Evolutionary conservation across 1,139 yeast species (phyloP).

Genomic region (Pichia sp.): DNA sequence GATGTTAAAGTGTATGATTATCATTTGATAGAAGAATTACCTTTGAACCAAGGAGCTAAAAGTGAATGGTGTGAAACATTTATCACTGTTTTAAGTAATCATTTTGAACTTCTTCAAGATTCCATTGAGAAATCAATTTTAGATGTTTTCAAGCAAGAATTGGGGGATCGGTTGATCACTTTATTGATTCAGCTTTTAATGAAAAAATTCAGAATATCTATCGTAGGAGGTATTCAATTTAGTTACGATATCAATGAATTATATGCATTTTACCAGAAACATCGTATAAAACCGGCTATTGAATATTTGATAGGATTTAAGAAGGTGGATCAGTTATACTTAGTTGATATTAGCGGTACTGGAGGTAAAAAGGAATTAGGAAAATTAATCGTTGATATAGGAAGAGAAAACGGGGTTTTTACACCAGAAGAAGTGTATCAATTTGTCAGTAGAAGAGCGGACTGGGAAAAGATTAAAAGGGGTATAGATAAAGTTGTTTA

Average conservation of each 20-base stretch:
- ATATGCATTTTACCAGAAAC: constrained; percentile 56
- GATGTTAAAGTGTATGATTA: constrained; percentile 30
- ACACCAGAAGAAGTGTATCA: constrained; percentile 91
- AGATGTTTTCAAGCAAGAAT: constrained; percentile 90
- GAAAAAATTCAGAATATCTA: constrained; percentile 62
- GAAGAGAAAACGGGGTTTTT: constrained; percentile 82
- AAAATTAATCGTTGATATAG: constrained; percentile 70
- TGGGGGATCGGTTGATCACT: constrained; percentile 79
- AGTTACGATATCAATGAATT: constrained; percentile 70
- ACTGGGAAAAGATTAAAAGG: constrained; percentile 68
- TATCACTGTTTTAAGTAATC: constrained; percentile 59
- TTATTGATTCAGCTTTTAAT: constrained; percentile 66
- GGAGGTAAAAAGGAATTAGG: constrained; percentile 58
- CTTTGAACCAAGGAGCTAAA: constrained; percentile 31
- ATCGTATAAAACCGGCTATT: constrained; percentile 60
- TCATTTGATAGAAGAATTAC: constrained; percentile 17
- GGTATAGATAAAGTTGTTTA: constrained; percentile 94
- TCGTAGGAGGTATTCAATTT: constrained; percentile 73
- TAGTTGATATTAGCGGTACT: constrained; percentile 43
- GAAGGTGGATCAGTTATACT: constrained; percentile 73
- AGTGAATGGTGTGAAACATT: constrained; percentile 64
- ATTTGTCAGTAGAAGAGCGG: constrained; percentile 80
- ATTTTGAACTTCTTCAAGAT: constrained; percentile 67
- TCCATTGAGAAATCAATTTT: constrained; percentile 83
- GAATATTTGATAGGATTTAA: constrained; percentile 79